Evolutionary conservation across 2,329 filamentous ascomycete species (phyloP).

Genomic region (Blastomyces percursus): DNA sequence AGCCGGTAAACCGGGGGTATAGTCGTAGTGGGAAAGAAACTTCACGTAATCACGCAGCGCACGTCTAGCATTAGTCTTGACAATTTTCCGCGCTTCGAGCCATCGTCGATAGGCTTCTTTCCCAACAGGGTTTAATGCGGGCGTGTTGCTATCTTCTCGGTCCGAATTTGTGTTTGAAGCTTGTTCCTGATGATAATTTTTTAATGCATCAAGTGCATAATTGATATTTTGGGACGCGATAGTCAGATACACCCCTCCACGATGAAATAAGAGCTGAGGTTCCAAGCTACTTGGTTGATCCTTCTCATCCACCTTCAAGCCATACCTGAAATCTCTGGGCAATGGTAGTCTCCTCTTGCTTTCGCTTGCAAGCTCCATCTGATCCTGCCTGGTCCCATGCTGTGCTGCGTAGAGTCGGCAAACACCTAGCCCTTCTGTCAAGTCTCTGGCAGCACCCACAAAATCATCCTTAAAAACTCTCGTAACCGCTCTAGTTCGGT

Average conservation of each 20-base stretch:
- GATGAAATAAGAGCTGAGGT: slow-evolving; percentile 63
- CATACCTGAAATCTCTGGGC: slow-evolving; percentile 37
- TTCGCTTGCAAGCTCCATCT: slow-evolving; percentile 42
- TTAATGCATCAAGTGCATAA: slow-evolving; percentile 42
- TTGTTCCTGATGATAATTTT: slow-evolving; percentile 11
- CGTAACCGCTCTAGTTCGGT: slow-evolving; percentile 63
- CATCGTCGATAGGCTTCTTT: slow-evolving; percentile 38
- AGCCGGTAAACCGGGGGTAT: slow-evolving; percentile 58
- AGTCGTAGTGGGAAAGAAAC: slow-evolving; percentile 65
- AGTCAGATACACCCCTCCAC: slow-evolving; percentile 59
- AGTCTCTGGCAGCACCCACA: slow-evolving; percentile 56
- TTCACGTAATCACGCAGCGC: slow-evolving; percentile 63
- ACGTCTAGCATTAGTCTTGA: slow-evolving; percentile 63
- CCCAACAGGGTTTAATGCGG: slow-evolving; percentile 35
- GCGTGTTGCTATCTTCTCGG: slow-evolving; percentile 16
- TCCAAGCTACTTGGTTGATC: slow-evolving; percentile 66
- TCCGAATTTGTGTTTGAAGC: not conserved
- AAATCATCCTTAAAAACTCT: slow-evolving; percentile 66
- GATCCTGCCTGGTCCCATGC: slow-evolving; percentile 40
- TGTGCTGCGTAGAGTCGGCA: slow-evolving; percentile 45
- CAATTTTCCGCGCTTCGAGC: slow-evolving; percentile 54
- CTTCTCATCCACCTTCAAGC: slow-evolving; percentile 45
- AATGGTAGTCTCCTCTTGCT: slow-evolving; percentile 25
- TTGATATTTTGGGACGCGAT: slow-evolving; percentile 58
- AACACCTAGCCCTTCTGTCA: slow-evolving; percentile 54